Conservation (phyloP, 441 rosid genomes). For the Biscutella laevigata region DNA sequence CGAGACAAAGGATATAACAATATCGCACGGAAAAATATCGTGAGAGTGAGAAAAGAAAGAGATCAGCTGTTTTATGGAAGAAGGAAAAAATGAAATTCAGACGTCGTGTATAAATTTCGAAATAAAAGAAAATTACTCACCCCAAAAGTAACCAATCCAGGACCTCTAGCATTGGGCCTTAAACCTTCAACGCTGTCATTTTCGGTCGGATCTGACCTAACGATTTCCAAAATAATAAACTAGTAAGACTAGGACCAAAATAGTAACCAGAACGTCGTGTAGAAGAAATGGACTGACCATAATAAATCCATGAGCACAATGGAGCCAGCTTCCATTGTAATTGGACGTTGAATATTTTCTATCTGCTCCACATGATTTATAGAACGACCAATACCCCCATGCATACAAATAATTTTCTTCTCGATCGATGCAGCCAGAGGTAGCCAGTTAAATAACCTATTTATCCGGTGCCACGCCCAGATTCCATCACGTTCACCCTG, state of each 20-base stretch:
- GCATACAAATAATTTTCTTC: slow-evolving; percentile 98
- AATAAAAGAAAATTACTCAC: slow-evolving; percentile 22
- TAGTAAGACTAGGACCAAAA: neutral
- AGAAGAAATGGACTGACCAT: slow-evolving; percentile 50
- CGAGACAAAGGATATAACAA: neutral
- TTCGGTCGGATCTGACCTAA: slow-evolving; percentile 97
- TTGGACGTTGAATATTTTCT: slow-evolving; percentile 91
- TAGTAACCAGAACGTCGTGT: neutral
- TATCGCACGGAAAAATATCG: neutral
- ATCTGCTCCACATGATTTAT: slow-evolving; percentile 97
- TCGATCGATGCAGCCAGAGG: too few species aligned
- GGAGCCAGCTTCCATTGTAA: slow-evolving; percentile 98
- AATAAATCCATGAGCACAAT: slow-evolving; percentile 96
- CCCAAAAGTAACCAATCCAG: too few species aligned
- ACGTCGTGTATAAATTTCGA: neutral
- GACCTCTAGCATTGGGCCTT: slow-evolving; percentile 96
- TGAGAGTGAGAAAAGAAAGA: neutral
- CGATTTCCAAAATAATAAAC: neutral
- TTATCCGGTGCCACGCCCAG: slow-evolving; percentile 96
- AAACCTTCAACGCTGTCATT: slow-evolving; percentile 95
- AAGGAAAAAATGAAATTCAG: neutral
- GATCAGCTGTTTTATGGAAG: neutral
- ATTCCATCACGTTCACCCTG: slow-evolving; percentile 99
- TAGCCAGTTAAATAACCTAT: too few species aligned
- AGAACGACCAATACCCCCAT: slow-evolving; percentile 99